These are phyloP conservation scores for Elasticomyces elasticus DNA, from an alignment of 495 filamentous ascomycete species.

Conservation along the genomic window DNA sequence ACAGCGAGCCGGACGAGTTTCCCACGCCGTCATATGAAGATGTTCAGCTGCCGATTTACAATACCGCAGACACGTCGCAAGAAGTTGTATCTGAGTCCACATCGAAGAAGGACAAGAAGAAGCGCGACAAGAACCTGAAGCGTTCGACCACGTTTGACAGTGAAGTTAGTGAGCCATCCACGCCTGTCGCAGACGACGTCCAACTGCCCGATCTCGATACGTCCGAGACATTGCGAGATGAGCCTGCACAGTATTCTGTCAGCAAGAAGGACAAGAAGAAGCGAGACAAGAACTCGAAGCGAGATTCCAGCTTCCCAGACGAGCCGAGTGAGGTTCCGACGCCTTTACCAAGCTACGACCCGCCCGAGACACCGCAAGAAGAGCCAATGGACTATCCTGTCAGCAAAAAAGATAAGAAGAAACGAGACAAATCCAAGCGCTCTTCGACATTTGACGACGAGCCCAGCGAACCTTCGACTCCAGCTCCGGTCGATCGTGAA, in stretches of 20 bases:
- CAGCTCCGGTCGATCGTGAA: not conserved
- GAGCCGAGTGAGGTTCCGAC: not conserved
- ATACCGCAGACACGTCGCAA: not conserved
- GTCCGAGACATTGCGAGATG: not conserved
- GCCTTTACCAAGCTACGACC: not conserved
- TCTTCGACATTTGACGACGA: not conserved
- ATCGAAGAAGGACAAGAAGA: not conserved
- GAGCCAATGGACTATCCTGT: not conserved
- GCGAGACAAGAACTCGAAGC: slow-evolving; percentile 14
- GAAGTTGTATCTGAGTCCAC: not conserved
- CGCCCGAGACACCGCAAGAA: not conserved
- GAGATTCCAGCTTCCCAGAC: not conserved
- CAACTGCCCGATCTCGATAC: not conserved
- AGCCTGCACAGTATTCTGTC: not conserved
- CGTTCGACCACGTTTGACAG: not conserved
- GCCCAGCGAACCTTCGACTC: not conserved
- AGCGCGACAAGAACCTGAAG: not conserved
- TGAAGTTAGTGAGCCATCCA: not conserved
- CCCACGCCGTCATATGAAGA: not conserved
- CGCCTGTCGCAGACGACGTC: not conserved
- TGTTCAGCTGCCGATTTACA: not conserved
- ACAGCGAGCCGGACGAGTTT: not conserved
- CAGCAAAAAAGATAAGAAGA: slow-evolving; percentile 4
- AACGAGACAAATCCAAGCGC: not conserved
- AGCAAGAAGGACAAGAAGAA: slow-evolving; percentile 25